Conservation (phyloP, 805 yeast species). For the Yarrowia sp. region DNA sequence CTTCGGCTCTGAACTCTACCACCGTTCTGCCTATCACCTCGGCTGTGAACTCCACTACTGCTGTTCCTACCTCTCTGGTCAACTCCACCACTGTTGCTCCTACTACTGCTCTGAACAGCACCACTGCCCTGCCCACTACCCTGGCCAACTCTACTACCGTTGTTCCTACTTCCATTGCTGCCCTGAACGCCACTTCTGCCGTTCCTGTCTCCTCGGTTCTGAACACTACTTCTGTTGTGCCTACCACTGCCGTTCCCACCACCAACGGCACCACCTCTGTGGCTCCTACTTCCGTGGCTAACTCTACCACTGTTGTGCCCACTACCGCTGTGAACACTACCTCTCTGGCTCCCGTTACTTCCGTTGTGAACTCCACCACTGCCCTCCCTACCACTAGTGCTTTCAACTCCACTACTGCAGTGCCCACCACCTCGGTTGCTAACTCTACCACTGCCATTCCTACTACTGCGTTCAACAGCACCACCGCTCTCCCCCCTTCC, state of each 20-base stretch:
- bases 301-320: not conserved
- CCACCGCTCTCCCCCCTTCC: not conserved
- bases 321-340: not conserved
- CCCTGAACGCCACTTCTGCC: conserved; percentile 4
- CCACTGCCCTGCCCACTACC: not conserved
- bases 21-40: not conserved
- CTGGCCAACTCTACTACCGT: not conserved
- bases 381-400: not conserved
- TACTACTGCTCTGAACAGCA: not conserved
- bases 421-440: not conserved
- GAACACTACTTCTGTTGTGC: not conserved
- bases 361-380: not conserved
- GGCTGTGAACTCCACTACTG: not conserved
- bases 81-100: not conserved
- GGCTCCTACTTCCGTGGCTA: not conserved
- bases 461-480: not conserved
- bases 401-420: not conserved
- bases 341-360: not conserved
- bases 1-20: not conserved
- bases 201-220: not conserved
- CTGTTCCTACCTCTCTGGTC: not conserved
- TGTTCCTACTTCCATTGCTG: not conserved
- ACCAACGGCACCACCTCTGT: not conserved
- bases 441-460: not conserved
- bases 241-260: not conserved